Percentiles rank a stretch among this genome's conserved stretches.
Evolutionary conservation across 441 rosid genomes (phyloP).

Genomic region (Metrosideros polymorpha): DNA sequence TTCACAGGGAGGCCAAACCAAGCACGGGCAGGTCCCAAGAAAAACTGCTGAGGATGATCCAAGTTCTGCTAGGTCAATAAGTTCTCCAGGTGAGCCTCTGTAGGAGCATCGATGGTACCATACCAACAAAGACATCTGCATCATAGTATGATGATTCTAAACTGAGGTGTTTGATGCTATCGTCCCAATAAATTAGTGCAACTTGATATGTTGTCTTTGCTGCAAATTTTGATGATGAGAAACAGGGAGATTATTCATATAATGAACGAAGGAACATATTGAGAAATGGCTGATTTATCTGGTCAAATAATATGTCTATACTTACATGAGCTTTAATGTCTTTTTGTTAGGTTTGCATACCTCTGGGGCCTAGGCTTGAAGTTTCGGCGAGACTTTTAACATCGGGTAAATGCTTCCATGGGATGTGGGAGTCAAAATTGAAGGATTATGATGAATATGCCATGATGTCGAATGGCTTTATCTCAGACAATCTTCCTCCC

Average conservation of each 20-base stretch:
- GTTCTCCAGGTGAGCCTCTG: conserved; percentile 23
- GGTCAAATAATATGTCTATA: background rate
- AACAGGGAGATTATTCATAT: background rate
- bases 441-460: too few relatives aligned
- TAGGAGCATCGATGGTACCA: conserved; percentile 9
- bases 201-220: background rate
- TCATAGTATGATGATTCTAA: background rate
- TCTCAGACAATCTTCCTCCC: background rate
- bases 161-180: background rate
- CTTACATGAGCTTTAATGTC: background rate
- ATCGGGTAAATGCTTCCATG: background rate
- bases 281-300: background rate
- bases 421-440: background rate
- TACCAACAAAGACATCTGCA: background rate
- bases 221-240: background rate
- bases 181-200: background rate
- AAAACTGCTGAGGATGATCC: conserved; percentile 36
- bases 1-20: conserved; percentile 57
- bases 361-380: background rate
- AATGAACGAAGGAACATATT: background rate
- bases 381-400: background rate
- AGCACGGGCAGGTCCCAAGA: conserved; percentile 34
- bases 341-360: background rate
- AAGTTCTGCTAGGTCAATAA: conserved; percentile 24
- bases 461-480: too few relatives aligned